These are phyloP conservation scores for Sicyos edulis DNA, from an alignment of 306 rosid species.

Conservation along the genomic window DNA sequence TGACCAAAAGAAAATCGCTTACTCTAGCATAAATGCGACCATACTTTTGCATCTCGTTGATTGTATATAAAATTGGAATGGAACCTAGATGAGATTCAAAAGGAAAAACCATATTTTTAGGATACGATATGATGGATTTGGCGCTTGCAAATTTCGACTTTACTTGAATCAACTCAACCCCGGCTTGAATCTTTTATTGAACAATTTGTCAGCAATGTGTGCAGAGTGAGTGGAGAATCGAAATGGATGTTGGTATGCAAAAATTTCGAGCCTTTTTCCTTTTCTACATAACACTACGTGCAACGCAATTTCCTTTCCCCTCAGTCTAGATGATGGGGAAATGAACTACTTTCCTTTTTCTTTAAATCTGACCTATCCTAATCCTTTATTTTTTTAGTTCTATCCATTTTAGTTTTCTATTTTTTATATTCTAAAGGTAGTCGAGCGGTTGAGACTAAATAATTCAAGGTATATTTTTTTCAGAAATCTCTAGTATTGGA, in stretches of 20 bases:
- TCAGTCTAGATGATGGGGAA: neutral
- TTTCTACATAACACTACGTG: neutral
- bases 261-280: neutral
- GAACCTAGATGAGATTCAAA: neutral
- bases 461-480: no score
- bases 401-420: no score
- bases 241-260: neutral
- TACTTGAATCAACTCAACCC: neutral
- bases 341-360: neutral
- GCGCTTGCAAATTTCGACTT: slow-evolving; percentile 10
- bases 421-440: no score
- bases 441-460: no score
- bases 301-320: neutral
- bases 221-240: neutral
- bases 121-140: neutral
- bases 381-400: no score
- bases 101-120: neutral
- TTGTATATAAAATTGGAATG: neutral
- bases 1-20: no score
- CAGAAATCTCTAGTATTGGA: no score
- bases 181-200: neutral
- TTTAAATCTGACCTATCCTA: no score
- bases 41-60: no score
- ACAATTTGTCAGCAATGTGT: neutral
- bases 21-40: no score